Evolutionary conservation across 306 rosid genomes (phyloP), one percentile per base, ranked within the genome.

Genomic region (Prunus campanulata): DNA sequence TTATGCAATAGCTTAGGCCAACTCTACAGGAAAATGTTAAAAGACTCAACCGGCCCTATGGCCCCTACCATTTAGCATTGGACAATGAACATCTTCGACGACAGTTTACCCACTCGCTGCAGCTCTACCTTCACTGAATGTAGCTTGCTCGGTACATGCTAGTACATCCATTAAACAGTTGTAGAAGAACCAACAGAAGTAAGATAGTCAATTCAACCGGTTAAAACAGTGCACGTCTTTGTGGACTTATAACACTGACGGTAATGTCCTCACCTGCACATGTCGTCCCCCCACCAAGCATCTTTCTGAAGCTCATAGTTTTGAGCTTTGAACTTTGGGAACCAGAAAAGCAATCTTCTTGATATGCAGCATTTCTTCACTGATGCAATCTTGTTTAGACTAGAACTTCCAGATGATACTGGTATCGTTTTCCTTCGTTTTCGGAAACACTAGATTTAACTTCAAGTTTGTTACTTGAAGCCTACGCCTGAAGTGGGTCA

Each of bases 401-500:
- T 54, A 27, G 19, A 18, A 52, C 14, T 18, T 51, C 30, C 39
- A 44, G 39, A 68, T 20, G 72, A 46, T 14, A 44, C 77, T 7
- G 25, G 56, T 15, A 42, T 42, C 46, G 1, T 1, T 5, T 42
- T 59, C 55, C 57, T 8, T 24, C 4, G 15, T 49, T 39, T 39
- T 48, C 11, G 2, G 55, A 64, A 69, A 57, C 12, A 20, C 22
- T 24, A 49, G n/a, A n/a, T 9, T 22, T 29, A 0, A 39, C 44
- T 49, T 77, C 71, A 20, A 52, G n/a, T 6, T 3, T 79, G 27
- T 2, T 46, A 74, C 62, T 20, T 48, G 60, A 67, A 73, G 76
- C 76, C 72, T 78, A 83, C 72, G 66, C 74, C 81, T 72, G 61
- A 25, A 87, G 78, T 67, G 79, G 88, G 68, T 86, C 89, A 83